These are phyloP conservation scores for Starmerella bombicola DNA, from an alignment of 805 yeast species.

Conservation along the genomic window DNA sequence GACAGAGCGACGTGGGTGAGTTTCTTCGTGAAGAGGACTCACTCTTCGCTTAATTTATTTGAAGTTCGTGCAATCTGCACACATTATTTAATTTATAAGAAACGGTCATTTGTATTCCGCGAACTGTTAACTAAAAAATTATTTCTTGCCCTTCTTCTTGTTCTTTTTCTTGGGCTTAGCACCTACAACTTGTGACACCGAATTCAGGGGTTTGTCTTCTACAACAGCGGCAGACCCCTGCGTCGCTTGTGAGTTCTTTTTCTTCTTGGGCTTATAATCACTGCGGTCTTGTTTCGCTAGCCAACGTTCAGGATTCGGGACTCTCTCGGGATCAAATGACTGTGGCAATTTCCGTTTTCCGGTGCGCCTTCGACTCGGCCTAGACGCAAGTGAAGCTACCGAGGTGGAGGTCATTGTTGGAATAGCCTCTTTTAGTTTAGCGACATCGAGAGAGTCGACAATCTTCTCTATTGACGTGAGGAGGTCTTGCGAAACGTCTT, in stretches of 20 bases:
- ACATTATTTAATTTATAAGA: no score
- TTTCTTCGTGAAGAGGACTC: slow-evolving; percentile 97
- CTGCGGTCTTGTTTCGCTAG: slow-evolving; percentile 76
- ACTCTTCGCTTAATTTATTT: slow-evolving; percentile 49
- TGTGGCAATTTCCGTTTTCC: slow-evolving; percentile 32
- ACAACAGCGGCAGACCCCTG: slow-evolving; percentile 28
- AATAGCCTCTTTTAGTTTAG: neutral
- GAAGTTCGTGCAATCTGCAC: neutral
- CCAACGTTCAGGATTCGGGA: slow-evolving; percentile 74
- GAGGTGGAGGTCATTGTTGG: neutral
- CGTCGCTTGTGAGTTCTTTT: slow-evolving; percentile 38
- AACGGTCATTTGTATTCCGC: no score
- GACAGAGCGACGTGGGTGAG: slow-evolving; percentile 97
- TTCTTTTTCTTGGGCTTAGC: slow-evolving; percentile 19
- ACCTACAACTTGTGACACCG: slow-evolving; percentile 10
- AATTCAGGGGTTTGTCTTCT: slow-evolving; percentile 1
- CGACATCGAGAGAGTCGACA: neutral
- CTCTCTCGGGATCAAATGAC: slow-evolving; percentile 31
- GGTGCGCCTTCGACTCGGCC: slow-evolving; percentile 21
- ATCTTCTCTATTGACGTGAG: neutral
- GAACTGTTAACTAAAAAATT: no score
- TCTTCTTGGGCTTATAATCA: slow-evolving; percentile 65
- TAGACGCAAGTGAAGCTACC: neutral
- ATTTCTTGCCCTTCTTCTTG: slow-evolving; percentile 28
- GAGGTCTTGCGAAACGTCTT: neutral